Percentiles rank a stretch among this genome's conserved stretches.
Conservation (phyloP, 2,329 filamentous ascomycete genomes). For the Orbilia brochopaga region DNA sequence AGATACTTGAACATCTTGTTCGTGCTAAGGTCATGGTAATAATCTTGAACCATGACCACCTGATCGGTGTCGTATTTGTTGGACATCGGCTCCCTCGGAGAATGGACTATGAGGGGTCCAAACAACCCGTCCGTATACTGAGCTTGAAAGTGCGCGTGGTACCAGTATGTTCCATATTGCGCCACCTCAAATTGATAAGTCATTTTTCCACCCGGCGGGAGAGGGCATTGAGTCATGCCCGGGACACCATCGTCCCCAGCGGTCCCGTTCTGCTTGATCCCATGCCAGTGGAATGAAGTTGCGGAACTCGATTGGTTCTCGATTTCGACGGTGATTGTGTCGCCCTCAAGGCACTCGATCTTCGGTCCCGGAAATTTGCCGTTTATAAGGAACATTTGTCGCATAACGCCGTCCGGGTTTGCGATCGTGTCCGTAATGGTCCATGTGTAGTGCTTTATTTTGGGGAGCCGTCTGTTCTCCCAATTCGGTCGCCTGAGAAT, state of each 20-base stretch:
- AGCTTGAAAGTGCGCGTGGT: slow-evolving; percentile 70
- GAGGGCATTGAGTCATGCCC: slow-evolving; percentile 71
- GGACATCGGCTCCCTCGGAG: slow-evolving; percentile 63
- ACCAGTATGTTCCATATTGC: slow-evolving; percentile 64
- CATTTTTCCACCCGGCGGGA: slow-evolving; percentile 68
- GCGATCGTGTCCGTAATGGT: slow-evolving; percentile 65
- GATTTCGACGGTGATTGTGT: slow-evolving; percentile 72
- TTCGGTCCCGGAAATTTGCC: slow-evolving; percentile 75
- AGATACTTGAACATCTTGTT: slow-evolving; percentile 65
- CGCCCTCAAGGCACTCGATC: slow-evolving; percentile 75
- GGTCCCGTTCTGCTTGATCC: slow-evolving; percentile 76
- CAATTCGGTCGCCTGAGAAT: slow-evolving; percentile 63
- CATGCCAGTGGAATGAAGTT: slow-evolving; percentile 77
- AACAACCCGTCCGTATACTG: slow-evolving; percentile 74
- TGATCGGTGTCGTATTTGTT: slow-evolving; percentile 67
- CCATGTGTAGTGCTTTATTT: slow-evolving; percentile 65
- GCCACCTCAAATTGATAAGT: slow-evolving; percentile 72
- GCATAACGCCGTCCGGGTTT: slow-evolving; percentile 67
- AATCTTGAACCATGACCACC: slow-evolving; percentile 73
- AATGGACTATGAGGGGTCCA: slow-evolving; percentile 71
- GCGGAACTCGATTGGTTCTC: slow-evolving; percentile 71
- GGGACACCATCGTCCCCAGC: slow-evolving; percentile 76
- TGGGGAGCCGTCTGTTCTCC: slow-evolving; percentile 54
- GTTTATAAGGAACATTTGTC: slow-evolving; percentile 73
- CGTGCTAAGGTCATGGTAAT: slow-evolving; percentile 69